These are phyloP conservation scores for Massarina eburnea DNA, from an alignment of 2,329 filamentous ascomycete species.

Conservation along the genomic window DNA sequence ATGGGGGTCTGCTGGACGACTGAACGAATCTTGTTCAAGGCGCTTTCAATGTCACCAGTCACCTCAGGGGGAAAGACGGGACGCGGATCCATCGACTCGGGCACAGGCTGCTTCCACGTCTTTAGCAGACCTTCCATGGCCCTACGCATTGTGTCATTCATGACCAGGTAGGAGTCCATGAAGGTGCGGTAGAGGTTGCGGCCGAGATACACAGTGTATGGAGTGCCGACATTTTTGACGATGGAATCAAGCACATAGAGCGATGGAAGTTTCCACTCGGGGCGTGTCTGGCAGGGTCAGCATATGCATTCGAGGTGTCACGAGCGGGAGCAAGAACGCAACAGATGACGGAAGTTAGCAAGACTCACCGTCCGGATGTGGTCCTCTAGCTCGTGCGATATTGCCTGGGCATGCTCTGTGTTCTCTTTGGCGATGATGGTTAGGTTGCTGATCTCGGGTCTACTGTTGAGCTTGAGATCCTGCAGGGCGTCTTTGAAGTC, in stretches of 20 bases:
- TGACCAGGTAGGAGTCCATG: slow-evolving; percentile 92
- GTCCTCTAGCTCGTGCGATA: slow-evolving; percentile 84
- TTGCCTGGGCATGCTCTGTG: slow-evolving; percentile 90
- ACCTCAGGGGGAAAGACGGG: slow-evolving; percentile 89
- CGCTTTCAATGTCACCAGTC: slow-evolving; percentile 89
- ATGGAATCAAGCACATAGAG: slow-evolving; percentile 97
- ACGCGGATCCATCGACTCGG: slow-evolving; percentile 86
- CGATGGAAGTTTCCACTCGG: slow-evolving; percentile 88
- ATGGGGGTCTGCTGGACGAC: slow-evolving; percentile 61
- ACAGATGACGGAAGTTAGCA: neutral
- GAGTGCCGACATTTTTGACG: slow-evolving; percentile 97
- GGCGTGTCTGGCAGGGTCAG: slow-evolving; percentile 71
- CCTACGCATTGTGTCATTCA: slow-evolving; percentile 77
- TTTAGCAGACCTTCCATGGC: slow-evolving; percentile 97
- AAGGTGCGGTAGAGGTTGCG: slow-evolving; percentile 91
- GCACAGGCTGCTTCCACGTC: slow-evolving; percentile 97
- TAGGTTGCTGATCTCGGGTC: slow-evolving; percentile 94
- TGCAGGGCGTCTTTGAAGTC: slow-evolving; percentile 93
- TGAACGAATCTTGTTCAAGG: slow-evolving; percentile 78
- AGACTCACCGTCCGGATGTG: slow-evolving; percentile 90
- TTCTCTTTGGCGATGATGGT: slow-evolving; percentile 98
- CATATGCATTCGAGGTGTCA: slow-evolving; percentile 4
- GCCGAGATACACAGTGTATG: slow-evolving; percentile 93
- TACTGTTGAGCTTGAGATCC: slow-evolving; percentile 86
- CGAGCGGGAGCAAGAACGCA: neutral